Percentiles rank a stretch among this genome's conserved stretches.
Evolutionary conservation across 2,329 filamentous ascomycete genomes (phyloP).

Genomic region (Claviceps sp.): DNA sequence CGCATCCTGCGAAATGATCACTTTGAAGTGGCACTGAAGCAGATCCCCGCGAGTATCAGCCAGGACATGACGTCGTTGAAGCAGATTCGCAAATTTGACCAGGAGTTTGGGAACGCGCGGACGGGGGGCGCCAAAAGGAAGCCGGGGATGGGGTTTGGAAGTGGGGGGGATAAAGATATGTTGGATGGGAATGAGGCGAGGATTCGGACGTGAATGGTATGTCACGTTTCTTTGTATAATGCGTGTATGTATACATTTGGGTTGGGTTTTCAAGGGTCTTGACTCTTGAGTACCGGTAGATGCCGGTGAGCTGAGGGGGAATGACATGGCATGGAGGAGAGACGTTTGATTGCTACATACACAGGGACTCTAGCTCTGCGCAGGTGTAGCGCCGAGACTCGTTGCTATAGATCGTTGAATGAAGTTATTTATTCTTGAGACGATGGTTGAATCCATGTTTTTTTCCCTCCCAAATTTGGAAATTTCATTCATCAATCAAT

Average conservation of each 20-base stretch:
- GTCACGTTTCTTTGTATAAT: neutral
- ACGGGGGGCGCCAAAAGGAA: conserved; percentile 41
- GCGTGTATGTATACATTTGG: neutral
- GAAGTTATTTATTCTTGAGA: too few relatives aligned
- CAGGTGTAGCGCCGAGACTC: too few relatives aligned
- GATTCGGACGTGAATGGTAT: conserved; percentile 18
- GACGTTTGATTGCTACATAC: too few relatives aligned
- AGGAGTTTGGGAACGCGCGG: conserved; percentile 78
- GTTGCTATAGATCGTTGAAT: too few relatives aligned
- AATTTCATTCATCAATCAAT: too few relatives aligned
- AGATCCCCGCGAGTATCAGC: conserved; percentile 84
- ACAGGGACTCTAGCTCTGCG: too few relatives aligned
- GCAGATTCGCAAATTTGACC: conserved; percentile 88
- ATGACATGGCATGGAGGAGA: too few relatives aligned
- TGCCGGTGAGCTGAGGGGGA: too few relatives aligned
- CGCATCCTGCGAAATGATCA: conserved; percentile 47
- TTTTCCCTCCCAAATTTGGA: too few relatives aligned
- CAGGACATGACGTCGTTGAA: conserved; percentile 83
- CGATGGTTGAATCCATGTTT: too few relatives aligned
- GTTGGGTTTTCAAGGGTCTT: neutral
- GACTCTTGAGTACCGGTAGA: too few relatives aligned
- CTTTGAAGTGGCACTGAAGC: conserved; percentile 73
- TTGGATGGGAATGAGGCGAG: conserved; percentile 31
- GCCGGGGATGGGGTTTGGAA: conserved; percentile 43
- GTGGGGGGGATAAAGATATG: conserved; percentile 22